phyloP scores from a whole-genome alignment of 78 protist species.

The Capsaspora owczarzaki region DNA sequence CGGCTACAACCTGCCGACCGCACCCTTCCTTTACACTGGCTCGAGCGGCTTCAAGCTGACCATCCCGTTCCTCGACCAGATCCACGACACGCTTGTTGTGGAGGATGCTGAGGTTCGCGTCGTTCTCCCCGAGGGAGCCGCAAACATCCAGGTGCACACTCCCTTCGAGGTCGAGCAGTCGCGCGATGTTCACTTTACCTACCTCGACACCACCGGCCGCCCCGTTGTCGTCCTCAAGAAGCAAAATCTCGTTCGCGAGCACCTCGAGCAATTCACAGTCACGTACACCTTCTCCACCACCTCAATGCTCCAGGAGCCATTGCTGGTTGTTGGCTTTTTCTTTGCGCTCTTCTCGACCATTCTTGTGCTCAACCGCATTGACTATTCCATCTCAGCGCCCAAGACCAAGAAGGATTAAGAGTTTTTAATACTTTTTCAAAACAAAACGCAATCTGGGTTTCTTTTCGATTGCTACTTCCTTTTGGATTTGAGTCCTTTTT shows the following conservation, averaged over 20 bases:
- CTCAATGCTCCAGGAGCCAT: background rate
- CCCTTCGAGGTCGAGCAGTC: constrained; percentile 29
- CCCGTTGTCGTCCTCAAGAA: constrained; percentile 19
- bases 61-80: constrained; percentile 37
- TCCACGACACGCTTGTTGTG: constrained; percentile 34
- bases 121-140: constrained; percentile 77
- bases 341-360: background rate
- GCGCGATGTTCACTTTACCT: background rate
- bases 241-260: constrained; percentile 12
- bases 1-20: constrained; percentile 74
- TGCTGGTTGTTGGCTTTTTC: background rate
- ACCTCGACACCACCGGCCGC: constrained; percentile 17
- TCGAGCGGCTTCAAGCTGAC: constrained; percentile 23
- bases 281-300: background rate
- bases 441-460: background rate
- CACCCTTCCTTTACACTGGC: constrained; percentile 18
- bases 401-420: background rate
- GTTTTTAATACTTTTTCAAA: no score
- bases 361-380: background rate
- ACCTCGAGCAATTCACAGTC: constrained; percentile 1
- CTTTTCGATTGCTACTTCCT: no score
- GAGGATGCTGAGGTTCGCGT: constrained; percentile 38
- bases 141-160: constrained; percentile 22
- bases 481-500: no score
- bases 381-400: background rate